Evolutionary conservation across 139 green algal genomes (phyloP).

Genomic region (Deuterostichococcus epilithicus): DNA sequence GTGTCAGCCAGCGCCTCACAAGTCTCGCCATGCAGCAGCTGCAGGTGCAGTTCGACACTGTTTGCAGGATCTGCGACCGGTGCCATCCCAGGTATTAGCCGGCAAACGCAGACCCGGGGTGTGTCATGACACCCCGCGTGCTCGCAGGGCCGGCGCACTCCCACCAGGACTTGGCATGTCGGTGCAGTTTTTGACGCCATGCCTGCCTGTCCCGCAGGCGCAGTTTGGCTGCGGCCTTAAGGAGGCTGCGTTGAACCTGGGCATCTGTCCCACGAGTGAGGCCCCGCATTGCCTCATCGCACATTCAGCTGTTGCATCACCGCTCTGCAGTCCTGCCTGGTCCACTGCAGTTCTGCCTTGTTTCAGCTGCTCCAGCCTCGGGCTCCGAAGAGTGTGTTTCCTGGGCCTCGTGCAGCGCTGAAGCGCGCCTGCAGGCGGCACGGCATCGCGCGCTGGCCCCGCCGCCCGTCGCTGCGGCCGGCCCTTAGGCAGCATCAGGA

Average conservation of each 20-base stretch:
- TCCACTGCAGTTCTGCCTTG: neutral
- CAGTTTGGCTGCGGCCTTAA: slow-evolving; percentile 85
- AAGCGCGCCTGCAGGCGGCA: slow-evolving; percentile 68
- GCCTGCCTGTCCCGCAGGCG: slow-evolving; percentile 31
- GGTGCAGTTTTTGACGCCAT: too few species aligned
- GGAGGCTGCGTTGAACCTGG: slow-evolving; percentile 73
- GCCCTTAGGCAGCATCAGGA: too few species aligned
- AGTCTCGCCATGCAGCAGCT: too few species aligned
- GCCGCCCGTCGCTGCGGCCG: slow-evolving; percentile 16
- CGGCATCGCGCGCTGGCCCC: slow-evolving; percentile 82
- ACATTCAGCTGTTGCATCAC: slow-evolving; percentile 14
- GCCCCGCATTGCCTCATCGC: neutral
- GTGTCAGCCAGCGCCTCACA: too few species aligned
- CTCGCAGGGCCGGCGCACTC: too few species aligned
- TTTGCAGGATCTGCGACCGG: too few species aligned
- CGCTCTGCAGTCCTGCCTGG: neutral
- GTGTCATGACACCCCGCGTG: too few species aligned
- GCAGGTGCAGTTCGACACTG: too few species aligned
- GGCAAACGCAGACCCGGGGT: too few species aligned
- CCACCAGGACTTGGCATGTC: too few species aligned
- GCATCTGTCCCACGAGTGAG: slow-evolving; percentile 84
- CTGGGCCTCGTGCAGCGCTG: neutral
- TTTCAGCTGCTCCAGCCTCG: neutral
- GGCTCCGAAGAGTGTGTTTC: neutral
- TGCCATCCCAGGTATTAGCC: too few species aligned